phyloP scores from a whole-genome alignment of 1,139 yeast species.

The Hanseniaspora uvarum region DNA sequence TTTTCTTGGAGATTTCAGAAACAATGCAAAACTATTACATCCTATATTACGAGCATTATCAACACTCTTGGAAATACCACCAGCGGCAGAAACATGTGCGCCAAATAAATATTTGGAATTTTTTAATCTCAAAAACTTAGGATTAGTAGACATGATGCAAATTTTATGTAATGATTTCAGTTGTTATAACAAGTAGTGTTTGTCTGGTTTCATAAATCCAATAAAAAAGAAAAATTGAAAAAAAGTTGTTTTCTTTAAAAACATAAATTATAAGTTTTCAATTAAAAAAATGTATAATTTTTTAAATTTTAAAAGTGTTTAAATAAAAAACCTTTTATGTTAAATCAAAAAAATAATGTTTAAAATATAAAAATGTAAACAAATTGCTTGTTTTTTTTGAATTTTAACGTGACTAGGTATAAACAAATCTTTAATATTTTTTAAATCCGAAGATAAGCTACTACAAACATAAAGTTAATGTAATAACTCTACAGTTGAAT shows the following conservation, averaged over 20 bases:
- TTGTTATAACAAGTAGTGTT: background rate
- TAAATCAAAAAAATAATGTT: background rate
- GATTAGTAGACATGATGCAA: background rate
- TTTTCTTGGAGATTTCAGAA: slow-evolving; percentile 78
- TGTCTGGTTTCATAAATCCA: background rate
- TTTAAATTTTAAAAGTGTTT: background rate
- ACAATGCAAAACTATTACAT: slow-evolving; percentile 79
- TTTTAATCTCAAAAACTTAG: slow-evolving; percentile 25
- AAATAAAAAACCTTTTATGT: background rate
- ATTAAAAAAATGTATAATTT: background rate
- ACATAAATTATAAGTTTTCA: background rate
- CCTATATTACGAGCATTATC: slow-evolving; percentile 67
- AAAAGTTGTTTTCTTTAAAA: background rate
- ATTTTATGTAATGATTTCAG: background rate
- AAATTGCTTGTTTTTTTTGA: background rate
- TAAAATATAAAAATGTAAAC: background rate
- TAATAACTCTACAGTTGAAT: no score
- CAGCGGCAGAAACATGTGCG: slow-evolving; percentile 67
- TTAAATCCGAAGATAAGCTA: no score
- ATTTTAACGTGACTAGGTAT: background rate
- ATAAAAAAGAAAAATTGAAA: background rate
- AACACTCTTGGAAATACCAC: slow-evolving; percentile 67
- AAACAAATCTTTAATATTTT: background rate
- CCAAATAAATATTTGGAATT: slow-evolving; percentile 50
- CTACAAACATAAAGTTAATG: no score